A percentile compares a stretch with the other conserved stretches of the same genome.
phyloP scores from a whole-genome alignment of 1,139 yeast species.

The Yamadazyma atlantica region DNA sequence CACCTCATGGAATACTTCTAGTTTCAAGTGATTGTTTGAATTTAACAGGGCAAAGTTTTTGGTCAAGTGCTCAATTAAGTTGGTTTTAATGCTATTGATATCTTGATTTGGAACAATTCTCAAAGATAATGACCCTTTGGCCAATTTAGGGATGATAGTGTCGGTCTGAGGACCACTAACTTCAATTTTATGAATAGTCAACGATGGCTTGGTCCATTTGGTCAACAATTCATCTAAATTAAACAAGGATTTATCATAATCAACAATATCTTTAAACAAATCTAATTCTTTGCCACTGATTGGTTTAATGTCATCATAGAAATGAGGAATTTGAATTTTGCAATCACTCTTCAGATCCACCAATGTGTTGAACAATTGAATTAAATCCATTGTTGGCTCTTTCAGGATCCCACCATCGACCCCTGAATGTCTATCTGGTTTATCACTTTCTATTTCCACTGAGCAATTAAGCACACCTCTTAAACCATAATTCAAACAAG shows the following conservation, averaged over 20 bases:
- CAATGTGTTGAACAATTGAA: slow-evolving; percentile 66
- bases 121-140: slow-evolving; percentile 73
- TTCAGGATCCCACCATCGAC: slow-evolving; percentile 91
- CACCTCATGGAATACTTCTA: slow-evolving; percentile 75
- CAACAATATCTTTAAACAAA: slow-evolving; percentile 62
- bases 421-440: slow-evolving; percentile 93
- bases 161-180: slow-evolving; percentile 90
- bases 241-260: slow-evolving; percentile 17
- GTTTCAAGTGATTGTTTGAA: slow-evolving; percentile 59
- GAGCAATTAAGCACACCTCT: slow-evolving; percentile 86
- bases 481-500: slow-evolving; percentile 90
- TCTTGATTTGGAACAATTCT: slow-evolving; percentile 91
- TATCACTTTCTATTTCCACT: slow-evolving; percentile 66
- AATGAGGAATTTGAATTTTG: slow-evolving; percentile 62
- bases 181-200: slow-evolving; percentile 81
- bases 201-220: slow-evolving; percentile 91
- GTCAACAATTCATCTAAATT: slow-evolving; percentile 59
- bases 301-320: slow-evolving; percentile 64
- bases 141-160: slow-evolving; percentile 85
- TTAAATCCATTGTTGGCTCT: slow-evolving; percentile 87
- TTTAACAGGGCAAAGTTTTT: slow-evolving; percentile 33
- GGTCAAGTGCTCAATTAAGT: slow-evolving; percentile 48
- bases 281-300: slow-evolving; percentile 55
- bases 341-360: slow-evolving; percentile 53
- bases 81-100: slow-evolving; percentile 52